phyloP scores from a whole-genome alignment of 2,329 filamentous ascomycete genomes.

The Alternaria incomplexa region DNA sequence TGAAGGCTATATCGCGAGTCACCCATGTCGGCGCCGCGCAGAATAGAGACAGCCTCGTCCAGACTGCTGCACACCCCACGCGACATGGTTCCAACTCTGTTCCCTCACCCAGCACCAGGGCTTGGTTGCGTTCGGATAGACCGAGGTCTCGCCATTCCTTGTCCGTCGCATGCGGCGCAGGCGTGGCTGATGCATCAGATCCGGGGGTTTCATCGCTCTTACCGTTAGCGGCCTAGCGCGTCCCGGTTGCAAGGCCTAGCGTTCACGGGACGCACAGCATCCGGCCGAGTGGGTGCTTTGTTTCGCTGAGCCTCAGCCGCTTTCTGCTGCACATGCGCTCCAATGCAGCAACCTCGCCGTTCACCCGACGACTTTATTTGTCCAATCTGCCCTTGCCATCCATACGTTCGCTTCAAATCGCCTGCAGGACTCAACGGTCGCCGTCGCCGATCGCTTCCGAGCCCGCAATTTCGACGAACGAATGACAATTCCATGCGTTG shows the following conservation, averaged over 20 bases:
- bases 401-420: conserved; percentile 20
- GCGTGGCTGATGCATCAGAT: conserved; percentile 24
- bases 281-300: conserved; percentile 21
- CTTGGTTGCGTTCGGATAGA: conserved; percentile 7
- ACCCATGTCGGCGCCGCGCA: background rate
- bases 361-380: conserved; percentile 18
- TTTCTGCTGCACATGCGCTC: conserved; percentile 17
- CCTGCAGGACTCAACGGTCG: conserved; percentile 29
- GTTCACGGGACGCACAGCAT: conserved; percentile 24
- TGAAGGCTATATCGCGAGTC: background rate
- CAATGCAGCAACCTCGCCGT: conserved; percentile 34
- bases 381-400: conserved; percentile 3
- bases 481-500: background rate
- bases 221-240: background rate
- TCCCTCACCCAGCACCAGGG: background rate
- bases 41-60: conserved; percentile 1
- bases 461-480: conserved; percentile 5
- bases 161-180: conserved; percentile 15
- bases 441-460: conserved; percentile 25
- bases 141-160: conserved; percentile 18
- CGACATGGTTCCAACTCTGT: background rate
- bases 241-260: conserved; percentile 17
- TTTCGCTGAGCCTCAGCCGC: conserved; percentile 23
- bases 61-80: conserved; percentile 3
- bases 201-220: conserved; percentile 11